Evolutionary conservation across 106 monocot genomes (phyloP), one percentile per base, ranked within the genome.

Genomic region (Phalaenopsis aphrodite): DNA sequence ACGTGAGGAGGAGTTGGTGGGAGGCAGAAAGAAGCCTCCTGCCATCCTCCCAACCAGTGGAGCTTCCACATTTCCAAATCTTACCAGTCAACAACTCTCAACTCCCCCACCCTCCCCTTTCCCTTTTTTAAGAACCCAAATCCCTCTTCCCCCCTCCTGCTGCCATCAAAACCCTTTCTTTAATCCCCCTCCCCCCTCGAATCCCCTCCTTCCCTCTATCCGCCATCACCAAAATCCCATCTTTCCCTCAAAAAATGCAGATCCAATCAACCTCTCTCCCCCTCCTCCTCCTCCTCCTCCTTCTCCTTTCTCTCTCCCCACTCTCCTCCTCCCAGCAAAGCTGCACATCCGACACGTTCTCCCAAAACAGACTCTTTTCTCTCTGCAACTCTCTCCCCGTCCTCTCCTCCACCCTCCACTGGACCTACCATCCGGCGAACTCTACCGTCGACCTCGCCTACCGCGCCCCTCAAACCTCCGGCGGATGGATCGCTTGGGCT

Each of bases 401-500:
- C 24, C 88, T 91, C 41, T 45, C 85, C 66, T 86, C 86, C 56
- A 77, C 83, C 64, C 83, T 97, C 77, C 91, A 93, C 93, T 97
- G 91, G 91, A 89, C 78, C 24, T 88, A 93, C 85, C 83, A 84
- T 82, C 75, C 89, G 2, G 7, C 41, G 65, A 81, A 87, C 82
- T 83, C 81, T 52, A 87, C 90, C 23, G 85, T 83, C 11, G 86
- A 89, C 80, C 14, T 97, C 49, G 93, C 96, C 81, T 97, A 82
- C 92, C 91, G 94, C 30, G 83, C 88, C 10, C 77, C 86, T 17
- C 86, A 82, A 56, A 15, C 42, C 1, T 4, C 87, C 73, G 2
- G 15, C 66, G 93, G 93, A 43, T 95, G 92, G 92, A 80, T 93
- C 17, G 88, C 90, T 0, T 95, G 95, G 95, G 95, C 81, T 15